These are phyloP conservation scores for Silene coronaria DNA, from an alignment of 179 eudicot species.

Conservation along the genomic window DNA sequence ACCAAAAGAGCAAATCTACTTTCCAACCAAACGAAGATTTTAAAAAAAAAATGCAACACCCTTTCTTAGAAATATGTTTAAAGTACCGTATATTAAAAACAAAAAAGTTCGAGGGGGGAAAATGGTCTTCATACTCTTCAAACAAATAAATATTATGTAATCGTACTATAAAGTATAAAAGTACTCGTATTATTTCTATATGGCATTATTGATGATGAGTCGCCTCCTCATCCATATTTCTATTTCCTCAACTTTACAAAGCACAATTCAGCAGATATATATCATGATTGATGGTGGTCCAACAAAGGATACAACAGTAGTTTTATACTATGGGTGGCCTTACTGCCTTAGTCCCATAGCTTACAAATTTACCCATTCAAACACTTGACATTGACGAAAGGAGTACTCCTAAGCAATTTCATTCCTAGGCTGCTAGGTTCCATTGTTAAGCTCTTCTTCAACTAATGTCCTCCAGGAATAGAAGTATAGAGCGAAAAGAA, in stretches of 20 bases:
- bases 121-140: background rate
- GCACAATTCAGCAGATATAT: slow-evolving; percentile 13
- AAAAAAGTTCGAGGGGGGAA: slow-evolving; percentile 13
- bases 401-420: no score
- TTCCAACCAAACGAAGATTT: slow-evolving; percentile 13
- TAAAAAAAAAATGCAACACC: background rate
- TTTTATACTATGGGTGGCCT: slow-evolving; percentile 3
- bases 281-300: slow-evolving; percentile 19
- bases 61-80: no score
- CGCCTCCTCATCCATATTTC: background rate
- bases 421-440: no score
- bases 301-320: slow-evolving; percentile 21
- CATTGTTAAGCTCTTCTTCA: no score
- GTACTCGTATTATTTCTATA: background rate
- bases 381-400: slow-evolving; percentile 10
- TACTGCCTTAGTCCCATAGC: background rate
- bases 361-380: background rate
- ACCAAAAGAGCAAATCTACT: background rate
- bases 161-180: background rate
- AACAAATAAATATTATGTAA: background rate
- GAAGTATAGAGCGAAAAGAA: no score
- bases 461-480: no score
- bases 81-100: background rate
- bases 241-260: slow-evolving; percentile 18
- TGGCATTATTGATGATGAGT: slow-evolving; percentile 20